Conservation (phyloP, 116 monocot genomes). For the Cymodocea nodosa region DNA sequence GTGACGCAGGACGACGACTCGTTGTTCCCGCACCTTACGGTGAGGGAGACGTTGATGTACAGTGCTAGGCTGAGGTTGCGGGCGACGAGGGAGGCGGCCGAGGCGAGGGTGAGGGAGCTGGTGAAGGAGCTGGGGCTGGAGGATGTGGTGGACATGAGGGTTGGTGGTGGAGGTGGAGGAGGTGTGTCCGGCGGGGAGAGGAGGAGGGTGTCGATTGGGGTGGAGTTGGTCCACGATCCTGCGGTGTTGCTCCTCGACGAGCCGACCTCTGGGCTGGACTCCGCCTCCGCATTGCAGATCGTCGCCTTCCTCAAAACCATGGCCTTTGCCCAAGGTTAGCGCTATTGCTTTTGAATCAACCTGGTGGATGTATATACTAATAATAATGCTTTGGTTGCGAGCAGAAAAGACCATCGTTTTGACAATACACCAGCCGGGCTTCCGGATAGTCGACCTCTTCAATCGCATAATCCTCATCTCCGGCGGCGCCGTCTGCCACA, state of each 20-base stretch:
- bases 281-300: conserved; percentile 60
- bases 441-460: conserved; percentile 67
- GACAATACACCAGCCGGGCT: conserved; percentile 88
- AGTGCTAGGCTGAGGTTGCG: conserved; percentile 56
- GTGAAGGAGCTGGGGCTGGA: conserved; percentile 49
- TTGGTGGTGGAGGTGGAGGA: conserved; percentile 9
- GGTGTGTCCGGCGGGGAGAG: conserved; percentile 68
- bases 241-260: conserved; percentile 81
- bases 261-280: conserved; percentile 94
- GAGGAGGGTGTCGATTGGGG: conserved; percentile 74
- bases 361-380: too few relatives aligned
- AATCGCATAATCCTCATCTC: conserved; percentile 48
- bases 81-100: conserved; percentile 5
- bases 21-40: conserved; percentile 79
- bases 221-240: conserved; percentile 86
- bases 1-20: conserved; percentile 85
- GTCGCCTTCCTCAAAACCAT: conserved; percentile 56
- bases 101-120: conserved; percentile 31
- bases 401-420: conserved; percentile 58
- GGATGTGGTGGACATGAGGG: conserved; percentile 33
- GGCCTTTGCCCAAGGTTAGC: conserved; percentile 21
- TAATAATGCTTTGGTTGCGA: too few relatives aligned
- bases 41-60: conserved; percentile 65
- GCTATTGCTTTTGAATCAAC: background rate
- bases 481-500: conserved; percentile 47